phyloP scores from a whole-genome alignment of 352 stramenopile genomes.

The Pythium brachiatum region DNA sequence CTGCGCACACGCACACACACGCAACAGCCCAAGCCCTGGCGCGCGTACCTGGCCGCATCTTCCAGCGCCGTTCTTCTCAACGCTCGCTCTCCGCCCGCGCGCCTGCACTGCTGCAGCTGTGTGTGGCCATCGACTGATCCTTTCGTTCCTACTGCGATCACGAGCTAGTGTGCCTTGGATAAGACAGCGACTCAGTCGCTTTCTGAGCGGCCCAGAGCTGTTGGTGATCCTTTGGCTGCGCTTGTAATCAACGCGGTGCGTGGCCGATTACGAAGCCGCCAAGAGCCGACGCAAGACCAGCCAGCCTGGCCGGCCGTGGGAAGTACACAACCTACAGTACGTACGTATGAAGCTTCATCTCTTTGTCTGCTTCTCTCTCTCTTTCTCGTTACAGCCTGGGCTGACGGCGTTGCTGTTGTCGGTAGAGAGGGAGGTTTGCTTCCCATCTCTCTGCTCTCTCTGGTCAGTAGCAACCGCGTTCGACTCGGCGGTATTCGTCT shows the following conservation, averaged over 20 bases:
- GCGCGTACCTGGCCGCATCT: conserved; percentile 1
- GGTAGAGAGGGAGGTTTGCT: neutral
- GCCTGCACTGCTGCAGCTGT: too few relatives aligned
- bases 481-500: neutral
- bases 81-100: neutral
- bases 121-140: neutral
- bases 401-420: neutral
- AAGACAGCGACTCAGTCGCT: conserved; percentile 1
- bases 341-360: neutral
- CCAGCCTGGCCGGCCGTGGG: neutral
- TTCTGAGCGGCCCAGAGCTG: conserved; percentile 17
- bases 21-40: neutral
- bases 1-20: neutral
- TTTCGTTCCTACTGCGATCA: neutral
- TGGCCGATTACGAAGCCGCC: conserved; percentile 14
- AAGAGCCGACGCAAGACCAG: neutral
- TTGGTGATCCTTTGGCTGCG: neutral
- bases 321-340: neutral
- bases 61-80: conserved; percentile 20
- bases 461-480: neutral
- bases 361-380: neutral
- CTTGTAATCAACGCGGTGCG: neutral
- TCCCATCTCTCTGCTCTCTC: too few relatives aligned
- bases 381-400: neutral
- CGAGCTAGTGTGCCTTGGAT: neutral